Evolutionary conservation across 2,329 filamentous ascomycete species (phyloP), one percentile per base, ranked within the genome.

Genomic region (Nothomitra cinnamomea): DNA sequence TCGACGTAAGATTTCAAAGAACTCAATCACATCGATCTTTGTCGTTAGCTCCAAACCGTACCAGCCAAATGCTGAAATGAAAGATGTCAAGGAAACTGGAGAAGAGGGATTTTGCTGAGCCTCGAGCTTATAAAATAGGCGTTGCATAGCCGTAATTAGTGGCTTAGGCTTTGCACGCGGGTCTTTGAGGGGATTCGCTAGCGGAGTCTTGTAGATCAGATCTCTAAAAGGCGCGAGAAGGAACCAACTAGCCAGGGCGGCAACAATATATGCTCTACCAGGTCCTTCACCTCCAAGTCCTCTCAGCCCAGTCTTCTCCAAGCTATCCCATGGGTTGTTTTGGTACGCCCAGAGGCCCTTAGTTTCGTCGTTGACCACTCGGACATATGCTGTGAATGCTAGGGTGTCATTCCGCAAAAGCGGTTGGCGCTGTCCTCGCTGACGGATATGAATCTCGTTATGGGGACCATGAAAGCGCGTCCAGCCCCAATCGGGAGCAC

Each of bases 401-500:
- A 82, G 70, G 40, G 75, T 79, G 60, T 82, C 79, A 57, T 79
- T 69, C 35, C 72, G 75, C 19, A 82, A 67, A 7, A 82, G 67
- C 8, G 79, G 73, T 60, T 78, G 72, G 35, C 77, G 72, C 60
- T 80, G 75, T 32, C 72, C 71, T 53, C 73, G 74, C 55, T 73
- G 70, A n/a, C 79, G 75, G 35, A 68, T 64, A 51, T 77, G 72
- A 51, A 82, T 77, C 45, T 79, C 70, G 56, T 76, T 74, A 65
- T 75, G 76, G 3, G 76, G 75, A 4, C 73, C 73, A 58, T 76
- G 72, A 61, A 80, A 82, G 55, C 78, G 73, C 35, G 76, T 77
- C 77, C 78, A 82, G 1, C 79, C 79, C 72, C 77, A 80, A 58
- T 82, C 79, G 12, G 77, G 64, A 42, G 75, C 77, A 52, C 73